Evolutionary conservation across 257 asterid genomes (phyloP), one percentile per base, ranked within the genome.

Genomic region (Solanum infundibuliforme): DNA sequence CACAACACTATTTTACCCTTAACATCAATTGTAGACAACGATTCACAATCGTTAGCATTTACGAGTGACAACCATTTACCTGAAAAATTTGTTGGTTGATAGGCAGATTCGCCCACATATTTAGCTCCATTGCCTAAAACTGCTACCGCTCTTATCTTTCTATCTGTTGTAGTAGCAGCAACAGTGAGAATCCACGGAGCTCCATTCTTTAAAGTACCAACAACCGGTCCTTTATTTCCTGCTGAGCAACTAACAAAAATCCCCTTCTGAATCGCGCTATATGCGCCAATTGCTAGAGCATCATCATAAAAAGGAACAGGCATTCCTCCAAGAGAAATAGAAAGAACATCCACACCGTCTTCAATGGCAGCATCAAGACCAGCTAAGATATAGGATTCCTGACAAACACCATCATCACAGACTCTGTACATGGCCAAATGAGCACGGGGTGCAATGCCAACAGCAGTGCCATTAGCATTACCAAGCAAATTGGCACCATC

Each of bases 171-270:
- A 60, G 89, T 88, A n/a, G 92, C 92, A 29, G 89, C 92, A 86
- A 90, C 92, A 0, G 92, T 90, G 14, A 90, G 92, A 74, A 88
- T 86, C 89, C 92, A 88, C 2, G 90, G 92, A 20, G 90, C 89
- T 38, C 85, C 90, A 21, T 90, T 90, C 2, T 84, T 73, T 35
- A 90, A 14, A 66, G 90, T 31, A 31, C 81, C 69, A n/a, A 23
- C 55, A 2, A 0, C 4, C 32, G 90, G 92, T 20, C 92, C 92
- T 16, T 21, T 35, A 73, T 90, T 88, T 20, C 90, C 89, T 14
- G 92, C 90, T 0, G 92, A 88, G 12, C 88, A 86, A 86, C 90
- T 88, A 4, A 90, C 88, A 7, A 88, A 88, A 73, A 90, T 76
- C 13, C 92, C 92, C 39, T 83, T 88, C 23, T 46, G 69, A 14